Percentiles rank a stretch among this genome's conserved stretches.
Evolutionary conservation across 495 filamentous ascomycete species (phyloP).

Genomic region (Halenospora varia): DNA sequence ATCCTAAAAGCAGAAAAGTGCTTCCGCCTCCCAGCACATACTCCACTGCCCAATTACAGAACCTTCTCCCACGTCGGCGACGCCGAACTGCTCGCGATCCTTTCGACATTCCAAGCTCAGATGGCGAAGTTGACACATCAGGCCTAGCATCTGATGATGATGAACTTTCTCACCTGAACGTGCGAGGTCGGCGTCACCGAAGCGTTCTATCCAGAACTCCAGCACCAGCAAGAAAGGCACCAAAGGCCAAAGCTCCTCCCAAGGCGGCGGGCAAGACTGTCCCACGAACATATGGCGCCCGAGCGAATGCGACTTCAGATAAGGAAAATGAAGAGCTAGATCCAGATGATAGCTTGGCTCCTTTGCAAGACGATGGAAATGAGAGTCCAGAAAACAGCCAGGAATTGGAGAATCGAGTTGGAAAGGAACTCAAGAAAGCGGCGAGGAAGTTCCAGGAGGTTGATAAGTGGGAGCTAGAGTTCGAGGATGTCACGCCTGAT

Average conservation of each 20-base stretch:
- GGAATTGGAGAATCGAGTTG: slow-evolving; percentile 24
- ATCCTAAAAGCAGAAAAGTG: slow-evolving; percentile 16
- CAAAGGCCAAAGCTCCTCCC: slow-evolving; percentile 9
- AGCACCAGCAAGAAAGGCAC: slow-evolving; percentile 24
- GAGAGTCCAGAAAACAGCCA: slow-evolving; percentile 19
- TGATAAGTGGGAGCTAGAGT: slow-evolving; percentile 70
- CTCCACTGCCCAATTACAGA: slow-evolving; percentile 44
- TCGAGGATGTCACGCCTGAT: slow-evolving; percentile 53
- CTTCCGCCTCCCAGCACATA: slow-evolving; percentile 17
- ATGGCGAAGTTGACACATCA: slow-evolving; percentile 27
- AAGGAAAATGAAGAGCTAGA: slow-evolving; percentile 43
- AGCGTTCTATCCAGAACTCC: slow-evolving; percentile 26
- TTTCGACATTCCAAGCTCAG: slow-evolving; percentile 34
- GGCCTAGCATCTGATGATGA: slow-evolving; percentile 30
- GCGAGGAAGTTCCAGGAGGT: slow-evolving; percentile 61
- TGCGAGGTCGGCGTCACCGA: slow-evolving; percentile 17
- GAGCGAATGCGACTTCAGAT: slow-evolving; percentile 29
- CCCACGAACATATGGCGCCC: slow-evolving; percentile 18
- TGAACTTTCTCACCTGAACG: slow-evolving; percentile 26
- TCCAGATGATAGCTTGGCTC: slow-evolving; percentile 28
- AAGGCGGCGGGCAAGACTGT: slow-evolving; percentile 15
- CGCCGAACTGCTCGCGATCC: slow-evolving; percentile 31
- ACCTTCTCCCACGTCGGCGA: slow-evolving; percentile 42
- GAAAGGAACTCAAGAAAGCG: slow-evolving; percentile 36
- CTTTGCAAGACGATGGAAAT: slow-evolving; percentile 26